phyloP scores from a whole-genome alignment of 2,329 filamentous ascomycete genomes.

The Hortaea werneckii region DNA sequence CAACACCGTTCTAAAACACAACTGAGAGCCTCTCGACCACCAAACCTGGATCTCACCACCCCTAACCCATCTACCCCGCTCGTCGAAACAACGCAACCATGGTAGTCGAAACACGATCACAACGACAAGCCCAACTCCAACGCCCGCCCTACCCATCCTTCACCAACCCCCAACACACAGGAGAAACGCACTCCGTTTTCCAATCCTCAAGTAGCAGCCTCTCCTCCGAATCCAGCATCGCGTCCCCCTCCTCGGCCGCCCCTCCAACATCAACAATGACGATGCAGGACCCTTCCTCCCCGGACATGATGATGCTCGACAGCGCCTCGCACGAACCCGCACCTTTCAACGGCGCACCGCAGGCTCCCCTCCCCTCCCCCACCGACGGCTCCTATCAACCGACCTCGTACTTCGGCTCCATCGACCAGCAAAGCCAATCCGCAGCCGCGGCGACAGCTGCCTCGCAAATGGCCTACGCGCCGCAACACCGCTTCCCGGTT shows the following conservation, averaged over 20 bases:
- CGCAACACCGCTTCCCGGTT: slow-evolving; percentile 12
- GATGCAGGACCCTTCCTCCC: slow-evolving; percentile 14
- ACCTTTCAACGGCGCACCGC: neutral
- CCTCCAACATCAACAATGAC: slow-evolving; percentile 11
- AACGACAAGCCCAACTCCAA: slow-evolving; percentile 16
- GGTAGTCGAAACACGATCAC: slow-evolving; percentile 13
- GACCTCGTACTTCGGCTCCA: slow-evolving; percentile 22
- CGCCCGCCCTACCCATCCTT: slow-evolving; percentile 27
- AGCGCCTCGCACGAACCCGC: neutral
- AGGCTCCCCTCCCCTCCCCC: slow-evolving; percentile 22
- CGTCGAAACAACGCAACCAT: slow-evolving; percentile 2
- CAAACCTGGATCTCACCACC: neutral
- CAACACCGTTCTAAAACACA: too few relatives aligned
- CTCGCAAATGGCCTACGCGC: slow-evolving; percentile 17
- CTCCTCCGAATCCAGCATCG: slow-evolving; percentile 25
- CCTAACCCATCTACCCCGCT: neutral
- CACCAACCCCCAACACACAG: slow-evolving; percentile 14
- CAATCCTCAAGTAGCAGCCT: slow-evolving; percentile 34
- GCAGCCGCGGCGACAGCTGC: neutral
- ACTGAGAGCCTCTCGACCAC: too few relatives aligned
- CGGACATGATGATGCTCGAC: neutral
- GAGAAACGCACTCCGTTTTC: slow-evolving; percentile 24
- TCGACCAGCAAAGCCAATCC: slow-evolving; percentile 12
- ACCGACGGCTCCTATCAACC: slow-evolving; percentile 24
- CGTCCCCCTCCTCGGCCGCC: slow-evolving; percentile 9